phyloP scores from a whole-genome alignment of 2,329 filamentous ascomycete genomes.

The Xylaria sp. region DNA sequence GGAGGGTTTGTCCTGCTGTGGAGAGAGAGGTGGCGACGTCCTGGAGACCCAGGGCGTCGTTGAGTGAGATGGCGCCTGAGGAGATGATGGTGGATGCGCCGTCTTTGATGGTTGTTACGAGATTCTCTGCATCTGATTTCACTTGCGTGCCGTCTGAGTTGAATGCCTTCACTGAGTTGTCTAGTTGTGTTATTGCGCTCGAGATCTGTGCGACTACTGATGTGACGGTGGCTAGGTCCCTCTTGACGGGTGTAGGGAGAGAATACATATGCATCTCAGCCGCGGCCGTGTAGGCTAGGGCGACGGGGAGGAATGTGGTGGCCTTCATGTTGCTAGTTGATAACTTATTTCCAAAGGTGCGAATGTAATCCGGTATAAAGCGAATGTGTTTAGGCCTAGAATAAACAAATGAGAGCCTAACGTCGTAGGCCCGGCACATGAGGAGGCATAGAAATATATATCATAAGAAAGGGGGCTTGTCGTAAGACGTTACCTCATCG shows the following conservation, averaged over 20 bases:
- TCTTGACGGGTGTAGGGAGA: conserved; percentile 34
- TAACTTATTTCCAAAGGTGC: not conserved
- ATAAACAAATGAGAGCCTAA: not conserved
- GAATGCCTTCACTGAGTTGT: conserved; percentile 47
- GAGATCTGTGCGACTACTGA: conserved; percentile 42
- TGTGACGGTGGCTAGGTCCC: conserved; percentile 41
- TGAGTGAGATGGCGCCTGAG: conserved; percentile 28
- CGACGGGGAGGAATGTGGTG: conserved; percentile 35
- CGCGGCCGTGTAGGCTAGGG: conserved; percentile 43
- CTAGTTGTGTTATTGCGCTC: conserved; percentile 44
- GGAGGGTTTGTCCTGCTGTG: conserved; percentile 30
- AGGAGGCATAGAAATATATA: conserved; percentile 20
- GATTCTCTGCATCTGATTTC: conserved; percentile 40
- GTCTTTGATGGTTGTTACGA: conserved; percentile 41
- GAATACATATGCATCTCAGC: conserved; percentile 37
- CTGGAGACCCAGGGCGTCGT: conserved; percentile 37
- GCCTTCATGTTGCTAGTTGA: conserved; percentile 41
- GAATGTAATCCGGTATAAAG: not conserved
- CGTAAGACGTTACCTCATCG: conserved; percentile 9
- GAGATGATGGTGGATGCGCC: conserved; percentile 34
- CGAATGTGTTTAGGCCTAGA: not conserved
- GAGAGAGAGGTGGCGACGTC: conserved; percentile 23
- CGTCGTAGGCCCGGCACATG: not conserved
- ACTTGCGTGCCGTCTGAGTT: conserved; percentile 40
- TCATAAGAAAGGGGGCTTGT: not conserved